Percentiles rank a stretch among this genome's conserved stretches.
Evolutionary conservation across 176 grass and related monocot species (phyloP).

Genomic region (Chrysopogon serrulatus): DNA sequence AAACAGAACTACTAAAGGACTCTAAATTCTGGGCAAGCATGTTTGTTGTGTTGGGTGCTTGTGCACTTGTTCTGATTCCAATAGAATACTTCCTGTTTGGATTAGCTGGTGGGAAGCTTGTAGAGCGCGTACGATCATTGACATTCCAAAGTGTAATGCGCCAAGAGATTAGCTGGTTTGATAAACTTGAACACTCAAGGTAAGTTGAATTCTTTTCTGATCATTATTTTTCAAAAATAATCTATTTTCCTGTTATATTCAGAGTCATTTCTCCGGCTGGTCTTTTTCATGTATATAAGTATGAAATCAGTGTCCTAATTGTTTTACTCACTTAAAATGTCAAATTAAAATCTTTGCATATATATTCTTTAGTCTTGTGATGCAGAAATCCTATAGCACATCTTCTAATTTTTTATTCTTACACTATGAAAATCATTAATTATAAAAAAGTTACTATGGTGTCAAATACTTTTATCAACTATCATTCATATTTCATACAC

Average conservation of each 20-base stretch:
- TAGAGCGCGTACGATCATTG: constrained; percentile 61
- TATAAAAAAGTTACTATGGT: background rate
- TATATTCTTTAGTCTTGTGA: background rate
- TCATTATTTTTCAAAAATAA: constrained; percentile 1
- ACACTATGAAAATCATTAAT: background rate
- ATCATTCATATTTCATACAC: background rate
- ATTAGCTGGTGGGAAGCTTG: constrained; percentile 72
- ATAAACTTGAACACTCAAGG: constrained; percentile 84
- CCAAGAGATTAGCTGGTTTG: constrained; percentile 88
- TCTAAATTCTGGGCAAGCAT: constrained; percentile 81
- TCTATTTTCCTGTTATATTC: background rate
- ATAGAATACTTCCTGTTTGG: constrained; percentile 68
- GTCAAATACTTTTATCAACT: background rate
- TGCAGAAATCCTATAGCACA: background rate
- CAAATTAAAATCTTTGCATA: background rate
- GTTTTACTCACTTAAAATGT: background rate
- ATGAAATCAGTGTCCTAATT: background rate
- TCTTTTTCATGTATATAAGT: background rate
- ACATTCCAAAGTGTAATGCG: constrained; percentile 59
- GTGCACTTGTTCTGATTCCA: constrained; percentile 39
- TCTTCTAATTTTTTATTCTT: background rate
- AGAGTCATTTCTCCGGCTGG: background rate
- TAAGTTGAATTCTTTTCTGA: background rate
- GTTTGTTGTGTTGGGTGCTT: constrained; percentile 44
- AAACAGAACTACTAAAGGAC: constrained; percentile 48